phyloP scores from a whole-genome alignment of 371 early-diverging fungal genomes.

The Blakeslea trispora region DNA sequence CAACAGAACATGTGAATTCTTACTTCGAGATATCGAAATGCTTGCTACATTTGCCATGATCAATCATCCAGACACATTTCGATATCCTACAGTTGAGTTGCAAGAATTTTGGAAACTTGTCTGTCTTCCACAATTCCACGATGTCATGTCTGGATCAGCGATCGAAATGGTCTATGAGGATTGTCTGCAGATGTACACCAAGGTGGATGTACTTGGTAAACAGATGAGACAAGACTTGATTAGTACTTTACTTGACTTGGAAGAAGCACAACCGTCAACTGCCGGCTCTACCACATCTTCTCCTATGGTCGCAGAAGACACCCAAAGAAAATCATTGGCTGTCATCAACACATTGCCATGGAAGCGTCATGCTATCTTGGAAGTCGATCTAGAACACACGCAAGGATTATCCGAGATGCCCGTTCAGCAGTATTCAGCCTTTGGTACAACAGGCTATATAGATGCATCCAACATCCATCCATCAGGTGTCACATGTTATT shows the following conservation, averaged over 20 bases:
- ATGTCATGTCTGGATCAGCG: constrained; percentile 87
- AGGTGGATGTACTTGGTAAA: constrained; percentile 40
- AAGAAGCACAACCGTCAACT: background rate
- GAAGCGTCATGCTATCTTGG: constrained; percentile 73
- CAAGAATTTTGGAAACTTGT: constrained; percentile 79
- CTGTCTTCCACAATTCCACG: constrained; percentile 82
- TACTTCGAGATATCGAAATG: constrained; percentile 82
- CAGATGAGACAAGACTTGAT: constrained; percentile 39
- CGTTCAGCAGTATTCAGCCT: constrained; percentile 55
- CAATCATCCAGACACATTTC: constrained; percentile 26
- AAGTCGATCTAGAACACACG: constrained; percentile 56
- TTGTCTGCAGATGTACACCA: constrained; percentile 53
- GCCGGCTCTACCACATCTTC: background rate
- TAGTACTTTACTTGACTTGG: constrained; percentile 23
- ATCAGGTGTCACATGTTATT: constrained; percentile 14
- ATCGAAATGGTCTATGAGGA: constrained; percentile 90
- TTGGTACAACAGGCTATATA: constrained; percentile 54
- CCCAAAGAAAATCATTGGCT: constrained; percentile 38
- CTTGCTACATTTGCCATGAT: constrained; percentile 50
- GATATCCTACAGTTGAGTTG: constrained; percentile 73
- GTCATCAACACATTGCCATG: constrained; percentile 84
- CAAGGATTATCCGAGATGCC: constrained; percentile 29
- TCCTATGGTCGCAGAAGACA: background rate
- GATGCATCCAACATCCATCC: constrained; percentile 25
- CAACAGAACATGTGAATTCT: constrained; percentile 80